These are phyloP conservation scores for Xylaria arbuscula DNA, from an alignment of 2,329 filamentous ascomycete species.

Conservation along the genomic window DNA sequence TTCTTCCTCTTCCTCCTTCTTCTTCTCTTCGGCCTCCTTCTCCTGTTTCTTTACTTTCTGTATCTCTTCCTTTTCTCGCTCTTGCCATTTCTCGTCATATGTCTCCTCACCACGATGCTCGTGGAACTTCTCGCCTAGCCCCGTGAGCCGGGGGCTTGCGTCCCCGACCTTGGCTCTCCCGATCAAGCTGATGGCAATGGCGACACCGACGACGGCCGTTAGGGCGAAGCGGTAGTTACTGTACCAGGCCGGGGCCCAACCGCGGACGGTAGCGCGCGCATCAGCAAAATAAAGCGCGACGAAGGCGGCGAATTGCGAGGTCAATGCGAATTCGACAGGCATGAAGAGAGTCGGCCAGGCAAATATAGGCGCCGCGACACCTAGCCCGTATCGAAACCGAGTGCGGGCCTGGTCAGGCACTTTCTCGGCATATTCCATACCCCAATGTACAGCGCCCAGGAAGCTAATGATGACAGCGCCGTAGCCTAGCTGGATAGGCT, in stretches of 20 bases:
- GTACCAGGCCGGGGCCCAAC: conserved; percentile 90
- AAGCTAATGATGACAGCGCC: conserved; percentile 94
- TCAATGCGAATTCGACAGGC: conserved; percentile 85
- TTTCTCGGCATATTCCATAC: conserved; percentile 83
- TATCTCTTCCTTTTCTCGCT: conserved; percentile 52
- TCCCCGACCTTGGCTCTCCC: conserved; percentile 80
- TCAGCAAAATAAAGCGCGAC: conserved; percentile 88
- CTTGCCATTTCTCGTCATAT: conserved; percentile 58
- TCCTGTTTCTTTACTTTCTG: conserved; percentile 50
- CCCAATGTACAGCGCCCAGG: conserved; percentile 93
- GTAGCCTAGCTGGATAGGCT: conserved; percentile 90
- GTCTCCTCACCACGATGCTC: conserved; percentile 50
- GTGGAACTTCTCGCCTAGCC: conserved; percentile 55
- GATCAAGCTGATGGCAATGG: conserved; percentile 83
- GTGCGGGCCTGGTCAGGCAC: conserved; percentile 69
- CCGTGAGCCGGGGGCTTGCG: conserved; percentile 51
- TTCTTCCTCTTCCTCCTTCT: conserved; percentile 58
- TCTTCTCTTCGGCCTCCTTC: conserved; percentile 46
- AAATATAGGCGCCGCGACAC: conserved; percentile 79
- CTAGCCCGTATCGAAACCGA: conserved; percentile 84
- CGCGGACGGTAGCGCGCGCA: conserved; percentile 74
- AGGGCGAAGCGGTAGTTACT: conserved; percentile 89
- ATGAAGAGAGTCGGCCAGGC: conserved; percentile 92
- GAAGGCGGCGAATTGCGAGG: conserved; percentile 86
- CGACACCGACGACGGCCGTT: conserved; percentile 86